Evolutionary conservation across 768 basidiomycete genomes (phyloP).

Genomic region (Trametes gibbosa): DNA sequence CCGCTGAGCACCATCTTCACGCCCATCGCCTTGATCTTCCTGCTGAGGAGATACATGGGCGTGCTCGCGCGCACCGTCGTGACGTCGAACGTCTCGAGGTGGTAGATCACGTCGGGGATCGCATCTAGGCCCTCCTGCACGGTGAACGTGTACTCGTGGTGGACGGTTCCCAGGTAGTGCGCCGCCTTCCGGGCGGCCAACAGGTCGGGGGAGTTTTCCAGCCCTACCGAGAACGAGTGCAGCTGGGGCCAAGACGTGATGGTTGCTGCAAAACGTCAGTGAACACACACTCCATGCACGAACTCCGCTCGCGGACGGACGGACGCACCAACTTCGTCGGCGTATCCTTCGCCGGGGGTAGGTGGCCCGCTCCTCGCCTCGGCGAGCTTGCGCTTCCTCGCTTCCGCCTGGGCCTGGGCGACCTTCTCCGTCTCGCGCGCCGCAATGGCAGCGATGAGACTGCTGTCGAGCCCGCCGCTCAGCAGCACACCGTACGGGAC

Average conservation of each 20-base stretch:
- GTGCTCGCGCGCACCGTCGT: constrained; percentile 97
- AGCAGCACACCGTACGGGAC: constrained; percentile 97
- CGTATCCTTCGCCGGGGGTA: constrained; percentile 33
- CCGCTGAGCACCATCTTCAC: constrained; percentile 99
- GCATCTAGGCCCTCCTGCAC: constrained; percentile 98
- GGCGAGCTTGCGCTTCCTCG: constrained; percentile 58
- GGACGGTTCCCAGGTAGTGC: constrained; percentile 88
- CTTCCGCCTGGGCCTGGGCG: constrained; percentile 71
- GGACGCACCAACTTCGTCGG: constrained; percentile 54
- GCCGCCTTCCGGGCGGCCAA: constrained; percentile 93
- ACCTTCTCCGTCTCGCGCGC: constrained; percentile 94
- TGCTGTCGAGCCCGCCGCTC: constrained; percentile 93
- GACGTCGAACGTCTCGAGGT: constrained; percentile 98
- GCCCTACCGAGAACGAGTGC: constrained; percentile 96
- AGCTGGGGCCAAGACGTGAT: constrained; percentile 91
- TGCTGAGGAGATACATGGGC: constrained; percentile 96
- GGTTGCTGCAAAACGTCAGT: constrained; percentile 46
- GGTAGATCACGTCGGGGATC: constrained; percentile 95
- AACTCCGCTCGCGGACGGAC: constrained; percentile 27
- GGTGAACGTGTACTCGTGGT: constrained; percentile 98
- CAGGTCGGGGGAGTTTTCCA: constrained; percentile 93
- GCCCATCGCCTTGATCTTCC: constrained; percentile 99
- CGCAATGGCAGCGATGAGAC: constrained; percentile 93
- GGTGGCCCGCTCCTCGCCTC: constrained; percentile 59
- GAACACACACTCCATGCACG: background rate